A percentile compares a stretch with the other conserved stretches of the same genome.
Evolutionary conservation across 2,329 filamentous ascomycete species (phyloP).

Genomic region (Didymella pinodella): DNA sequence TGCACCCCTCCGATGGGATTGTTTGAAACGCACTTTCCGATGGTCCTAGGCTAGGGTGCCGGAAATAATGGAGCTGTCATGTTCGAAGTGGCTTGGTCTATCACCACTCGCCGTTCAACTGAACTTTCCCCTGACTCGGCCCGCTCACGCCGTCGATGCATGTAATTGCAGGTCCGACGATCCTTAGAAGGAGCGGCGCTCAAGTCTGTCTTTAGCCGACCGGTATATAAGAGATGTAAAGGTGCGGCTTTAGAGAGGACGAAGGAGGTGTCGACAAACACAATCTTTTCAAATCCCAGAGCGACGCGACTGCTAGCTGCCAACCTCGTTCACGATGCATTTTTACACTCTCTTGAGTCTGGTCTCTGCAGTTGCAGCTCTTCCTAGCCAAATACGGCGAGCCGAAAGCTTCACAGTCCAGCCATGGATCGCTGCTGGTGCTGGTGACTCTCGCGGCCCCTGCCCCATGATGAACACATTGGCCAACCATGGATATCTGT

Average conservation of each 20-base stretch:
- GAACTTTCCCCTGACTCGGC: not conserved
- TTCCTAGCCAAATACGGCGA: not conserved
- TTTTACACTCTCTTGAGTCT: not conserved
- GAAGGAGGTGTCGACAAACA: not conserved
- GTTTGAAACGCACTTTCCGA: not conserved
- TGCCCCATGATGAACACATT: slow-evolving; percentile 12
- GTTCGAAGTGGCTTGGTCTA: not conserved
- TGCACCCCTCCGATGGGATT: not conserved
- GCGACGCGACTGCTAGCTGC: not conserved
- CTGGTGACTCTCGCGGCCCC: slow-evolving; percentile 7
- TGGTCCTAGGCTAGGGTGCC: not conserved
- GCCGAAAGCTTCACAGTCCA: not conserved
- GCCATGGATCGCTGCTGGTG: not conserved
- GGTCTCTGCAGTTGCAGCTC: not conserved
- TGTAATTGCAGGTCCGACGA: not conserved
- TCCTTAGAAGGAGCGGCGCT: not conserved
- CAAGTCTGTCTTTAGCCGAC: not conserved
- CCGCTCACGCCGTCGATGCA: not conserved
- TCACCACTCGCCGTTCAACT: not conserved
- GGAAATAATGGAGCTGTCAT: not conserved
- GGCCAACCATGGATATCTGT: slow-evolving; percentile 14
- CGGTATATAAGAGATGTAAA: not conserved
- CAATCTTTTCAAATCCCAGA: not conserved
- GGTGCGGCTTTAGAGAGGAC: not conserved
- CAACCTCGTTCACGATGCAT: not conserved